Evolutionary conservation across 1,284 basidiomycete species (phyloP).

Genomic region (Rhodotorula sp.): DNA sequence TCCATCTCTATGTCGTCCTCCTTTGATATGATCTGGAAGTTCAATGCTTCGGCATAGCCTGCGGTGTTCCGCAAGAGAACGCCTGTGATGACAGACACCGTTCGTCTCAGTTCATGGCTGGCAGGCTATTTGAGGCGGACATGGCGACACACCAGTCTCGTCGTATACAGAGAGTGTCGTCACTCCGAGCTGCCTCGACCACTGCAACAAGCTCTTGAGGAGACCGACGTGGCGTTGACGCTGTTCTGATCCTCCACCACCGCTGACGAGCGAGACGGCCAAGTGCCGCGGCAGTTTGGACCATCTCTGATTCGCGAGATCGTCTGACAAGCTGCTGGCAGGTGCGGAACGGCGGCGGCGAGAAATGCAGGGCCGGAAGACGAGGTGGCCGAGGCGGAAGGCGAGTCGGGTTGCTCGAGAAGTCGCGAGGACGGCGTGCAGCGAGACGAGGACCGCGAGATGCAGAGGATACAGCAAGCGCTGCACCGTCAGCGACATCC

Average conservation of each 20-base stretch:
- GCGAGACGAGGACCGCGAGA: slow-evolving; percentile 29
- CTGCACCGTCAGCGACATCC: neutral
- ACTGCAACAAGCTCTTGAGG: slow-evolving; percentile 21
- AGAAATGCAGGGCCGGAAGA: neutral
- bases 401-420: slow-evolving; percentile 29
- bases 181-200: slow-evolving; percentile 32
- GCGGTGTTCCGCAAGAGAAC: neutral
- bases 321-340: neutral
- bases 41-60: neutral
- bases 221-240: slow-evolving; percentile 5
- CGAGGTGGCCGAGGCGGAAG: slow-evolving; percentile 15
- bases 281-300: slow-evolving; percentile 36
- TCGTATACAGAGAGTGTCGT: slow-evolving; percentile 36
- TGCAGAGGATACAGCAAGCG: slow-evolving; percentile 28
- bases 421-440: slow-evolving; percentile 36
- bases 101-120: neutral
- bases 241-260: neutral
- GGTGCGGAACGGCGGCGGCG: neutral
- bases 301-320: slow-evolving; percentile 19
- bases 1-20: neutral
- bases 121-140: too few relatives aligned
- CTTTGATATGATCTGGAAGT: neutral
- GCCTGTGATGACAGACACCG: neutral
- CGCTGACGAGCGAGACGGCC: slow-evolving; percentile 38
- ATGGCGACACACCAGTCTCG: slow-evolving; percentile 22